Conservation (phyloP, 495 filamentous ascomycete species). For the Tuber magnatum region DNA sequence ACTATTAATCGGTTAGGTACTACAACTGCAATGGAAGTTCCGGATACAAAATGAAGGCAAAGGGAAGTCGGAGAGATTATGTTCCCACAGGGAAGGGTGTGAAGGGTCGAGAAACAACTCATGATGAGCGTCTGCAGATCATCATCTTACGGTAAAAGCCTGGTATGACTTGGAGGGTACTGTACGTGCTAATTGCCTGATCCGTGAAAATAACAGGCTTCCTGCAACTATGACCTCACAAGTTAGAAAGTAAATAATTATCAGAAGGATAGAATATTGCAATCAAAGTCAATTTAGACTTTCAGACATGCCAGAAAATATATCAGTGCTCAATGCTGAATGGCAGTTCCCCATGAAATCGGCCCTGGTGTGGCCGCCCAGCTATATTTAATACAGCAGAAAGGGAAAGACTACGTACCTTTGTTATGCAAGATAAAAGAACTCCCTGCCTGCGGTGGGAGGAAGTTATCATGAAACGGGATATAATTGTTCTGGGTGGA, state of each 20-base stretch:
- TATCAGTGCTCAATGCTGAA: background rate
- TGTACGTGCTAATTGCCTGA: background rate
- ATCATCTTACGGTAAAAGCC: slow-evolving; percentile 1
- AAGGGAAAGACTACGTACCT: fast-evolving
- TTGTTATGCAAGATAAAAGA: background rate
- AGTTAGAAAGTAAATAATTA: background rate
- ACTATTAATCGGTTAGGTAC: too few species aligned
- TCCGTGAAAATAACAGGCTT: too few species aligned
- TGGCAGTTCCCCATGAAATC: background rate
- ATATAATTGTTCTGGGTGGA: background rate
- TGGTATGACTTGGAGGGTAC: background rate
- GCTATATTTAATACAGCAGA: background rate
- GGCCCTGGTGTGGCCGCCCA: fast-evolving
- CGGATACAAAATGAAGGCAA: too few species aligned
- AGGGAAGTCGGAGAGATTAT: background rate
- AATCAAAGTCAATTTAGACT: background rate
- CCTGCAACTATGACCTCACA: too few species aligned
- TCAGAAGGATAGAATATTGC: background rate
- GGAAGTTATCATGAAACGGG: background rate
- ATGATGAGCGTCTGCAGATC: background rate
- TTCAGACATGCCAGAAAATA: background rate
- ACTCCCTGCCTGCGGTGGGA: background rate
- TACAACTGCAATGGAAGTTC: too few species aligned
- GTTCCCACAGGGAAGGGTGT: background rate
- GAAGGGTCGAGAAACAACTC: background rate